A percentile compares a stretch with the other conserved stretches of the same genome.
These are phyloP conservation scores for Colletotrichum melonis DNA, from an alignment of 2,329 filamentous ascomycete genomes.

Conservation along the genomic window DNA sequence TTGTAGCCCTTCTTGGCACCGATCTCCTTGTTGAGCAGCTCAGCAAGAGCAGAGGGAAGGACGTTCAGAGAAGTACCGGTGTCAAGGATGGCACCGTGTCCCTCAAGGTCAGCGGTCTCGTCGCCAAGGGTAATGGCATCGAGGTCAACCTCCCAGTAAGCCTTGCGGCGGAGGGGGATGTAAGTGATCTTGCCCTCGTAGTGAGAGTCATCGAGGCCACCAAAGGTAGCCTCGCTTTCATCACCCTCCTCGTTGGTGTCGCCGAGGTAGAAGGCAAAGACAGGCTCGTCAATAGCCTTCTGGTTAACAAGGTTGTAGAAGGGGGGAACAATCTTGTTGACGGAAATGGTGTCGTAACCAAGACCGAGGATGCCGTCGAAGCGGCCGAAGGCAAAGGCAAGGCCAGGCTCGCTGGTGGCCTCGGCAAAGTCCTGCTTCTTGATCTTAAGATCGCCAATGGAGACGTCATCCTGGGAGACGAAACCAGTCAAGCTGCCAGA, in stretches of 20 bases:
- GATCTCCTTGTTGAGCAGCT: conserved; percentile 97
- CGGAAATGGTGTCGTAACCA: conserved; percentile 95
- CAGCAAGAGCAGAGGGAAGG: conserved; percentile 88
- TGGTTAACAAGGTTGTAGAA: conserved; percentile 98
- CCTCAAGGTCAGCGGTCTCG: conserved; percentile 87
- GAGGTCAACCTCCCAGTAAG: conserved; percentile 99
- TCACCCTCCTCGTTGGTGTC: conserved; percentile 74
- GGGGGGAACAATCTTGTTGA: conserved; percentile 92
- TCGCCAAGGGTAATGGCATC: conserved; percentile 91
- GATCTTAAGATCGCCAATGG: conserved; percentile 89
- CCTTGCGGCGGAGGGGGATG: conserved; percentile 96
- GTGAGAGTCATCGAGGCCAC: conserved; percentile 86
- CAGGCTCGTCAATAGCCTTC: conserved; percentile 87
- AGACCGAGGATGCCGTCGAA: conserved; percentile 98
- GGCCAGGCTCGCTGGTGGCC: conserved; percentile 92
- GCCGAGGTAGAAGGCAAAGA: conserved; percentile 97
- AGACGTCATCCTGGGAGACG: conserved; percentile 87
- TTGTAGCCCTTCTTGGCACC: conserved; percentile 98
- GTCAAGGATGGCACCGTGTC: conserved; percentile 96
- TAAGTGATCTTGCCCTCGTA: conserved; percentile 88
- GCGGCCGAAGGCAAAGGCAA: conserved; percentile 96
- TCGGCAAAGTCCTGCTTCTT: conserved; percentile 95
- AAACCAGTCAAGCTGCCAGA: conserved; percentile 95
- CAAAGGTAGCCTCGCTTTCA: conserved; percentile 89
- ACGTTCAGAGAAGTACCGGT: conserved; percentile 98